Base-by-base conservation (phyloP, 257 asterid genomes). In the Solanum chaucha region DNA sequence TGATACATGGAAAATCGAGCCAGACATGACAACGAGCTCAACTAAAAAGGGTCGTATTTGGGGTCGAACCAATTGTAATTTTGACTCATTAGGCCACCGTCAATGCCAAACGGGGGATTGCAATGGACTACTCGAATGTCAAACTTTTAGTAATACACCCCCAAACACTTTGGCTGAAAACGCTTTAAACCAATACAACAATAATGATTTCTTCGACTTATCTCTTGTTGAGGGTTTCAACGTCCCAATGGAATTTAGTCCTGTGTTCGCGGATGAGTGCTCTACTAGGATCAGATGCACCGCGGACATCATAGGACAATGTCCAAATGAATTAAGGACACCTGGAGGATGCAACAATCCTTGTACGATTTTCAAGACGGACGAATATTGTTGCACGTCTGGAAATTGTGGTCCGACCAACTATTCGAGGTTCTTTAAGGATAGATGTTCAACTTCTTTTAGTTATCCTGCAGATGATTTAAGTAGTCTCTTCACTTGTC, bases 61-160 rank as follows among this genome's bases (percentile, higher is more conserved):
- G 97, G 94, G 94, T 32, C 92, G 96, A 10, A 94, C 95, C 36
- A 90, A 91, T 87, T 95, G 98, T 92, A 89, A 89, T 84, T 95
- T 94, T 84, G 86, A 94, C 87, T 26, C 84, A 1, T 48, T 90
- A 22, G 96, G 96, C 10, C 38, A 71, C 0, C 94, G 93, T 17
- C 58, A 64, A 8, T 94, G 95, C 44, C 85, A 89, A 41, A 94
- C 97, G 1, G 93, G 97, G 11, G 95, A 94, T 87, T 93, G 95
- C 68, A 85, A 84, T 22, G 94, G 94, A 15, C 77, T n/a, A 8
- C 87, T 93, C 5, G 83, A 74, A 9, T 91, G 93, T 82, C 88
- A 87, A 40, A 46, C 13, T n/a, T 89, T 55, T 55, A 55, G 64
- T 55, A 55, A 90, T 19, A 65, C 59, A 81, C 83, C 93, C 5